Conservation (phyloP, 345 rosid species). For the Psidium guajava region DNA sequence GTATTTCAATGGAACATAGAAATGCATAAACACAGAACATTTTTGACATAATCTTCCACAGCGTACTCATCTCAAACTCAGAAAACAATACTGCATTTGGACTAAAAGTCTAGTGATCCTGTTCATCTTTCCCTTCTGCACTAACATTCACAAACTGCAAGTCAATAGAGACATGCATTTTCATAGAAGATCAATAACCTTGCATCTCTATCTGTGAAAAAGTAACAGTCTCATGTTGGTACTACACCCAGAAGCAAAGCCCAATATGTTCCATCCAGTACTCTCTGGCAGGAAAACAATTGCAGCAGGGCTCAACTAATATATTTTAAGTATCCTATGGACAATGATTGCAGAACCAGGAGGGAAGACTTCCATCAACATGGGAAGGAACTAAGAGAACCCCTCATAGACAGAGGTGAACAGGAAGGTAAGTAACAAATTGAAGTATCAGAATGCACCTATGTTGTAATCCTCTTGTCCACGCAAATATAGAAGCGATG, state of each 20-base stretch:
- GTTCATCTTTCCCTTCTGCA: neutral
- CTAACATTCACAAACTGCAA: neutral
- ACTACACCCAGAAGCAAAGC: neutral
- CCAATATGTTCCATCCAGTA: neutral
- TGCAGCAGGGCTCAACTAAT: neutral
- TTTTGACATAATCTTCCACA: neutral
- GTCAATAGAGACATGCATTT: neutral
- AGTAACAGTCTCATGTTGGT: neutral
- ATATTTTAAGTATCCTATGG: neutral
- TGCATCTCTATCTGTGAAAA: neutral
- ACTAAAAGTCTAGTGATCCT: neutral
- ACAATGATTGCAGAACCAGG: neutral
- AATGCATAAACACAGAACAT: neutral
- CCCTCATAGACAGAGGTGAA: neutral
- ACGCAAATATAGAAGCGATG: slow-evolving; percentile 93
- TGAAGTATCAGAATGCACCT: slow-evolving; percentile 31
- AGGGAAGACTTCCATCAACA: neutral
- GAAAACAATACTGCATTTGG: neutral
- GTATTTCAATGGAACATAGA: neutral
- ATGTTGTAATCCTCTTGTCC: slow-evolving; percentile 90
- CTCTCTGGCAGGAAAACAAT: neutral
- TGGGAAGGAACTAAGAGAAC: neutral
- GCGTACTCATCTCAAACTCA: neutral
- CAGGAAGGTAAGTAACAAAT: slow-evolving; percentile 2
- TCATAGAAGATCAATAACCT: neutral